These are phyloP conservation scores for Fibroporia radiculosa DNA, from an alignment of 768 basidiomycete genomes.

Conservation along the genomic window DNA sequence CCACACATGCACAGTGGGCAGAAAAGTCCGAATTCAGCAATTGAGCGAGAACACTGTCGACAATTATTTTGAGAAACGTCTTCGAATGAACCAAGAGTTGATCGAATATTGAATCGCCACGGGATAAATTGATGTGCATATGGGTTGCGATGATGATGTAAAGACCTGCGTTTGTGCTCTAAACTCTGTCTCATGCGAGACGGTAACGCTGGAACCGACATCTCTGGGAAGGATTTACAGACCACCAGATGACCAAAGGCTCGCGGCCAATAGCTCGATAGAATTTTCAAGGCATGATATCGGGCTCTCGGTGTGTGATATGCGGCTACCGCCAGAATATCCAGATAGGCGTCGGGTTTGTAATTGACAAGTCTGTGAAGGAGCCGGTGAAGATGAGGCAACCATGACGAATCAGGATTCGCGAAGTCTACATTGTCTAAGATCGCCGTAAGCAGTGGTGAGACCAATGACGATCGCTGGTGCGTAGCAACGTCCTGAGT, in stretches of 20 bases:
- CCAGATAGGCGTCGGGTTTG: slow-evolving; percentile 65
- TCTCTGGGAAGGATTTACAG: slow-evolving; percentile 41
- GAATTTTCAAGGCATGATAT: slow-evolving; percentile 43
- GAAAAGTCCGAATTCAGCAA: slow-evolving; percentile 63
- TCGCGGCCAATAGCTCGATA: slow-evolving; percentile 61
- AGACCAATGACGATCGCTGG: slow-evolving; percentile 51
- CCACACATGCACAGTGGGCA: slow-evolving; percentile 65
- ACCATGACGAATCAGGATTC: slow-evolving; percentile 26
- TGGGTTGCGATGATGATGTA: slow-evolving; percentile 25
- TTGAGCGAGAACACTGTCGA: slow-evolving; percentile 41
- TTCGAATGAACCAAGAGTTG: slow-evolving; percentile 21
- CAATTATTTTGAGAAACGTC: slow-evolving; percentile 39
- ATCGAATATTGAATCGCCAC: slow-evolving; percentile 45
- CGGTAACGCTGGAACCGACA: slow-evolving; percentile 24
- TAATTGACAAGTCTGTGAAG: slow-evolving; percentile 42
- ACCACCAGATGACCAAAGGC: slow-evolving; percentile 60
- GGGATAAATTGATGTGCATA: slow-evolving; percentile 60
- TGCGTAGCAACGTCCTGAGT: slow-evolving; percentile 48
- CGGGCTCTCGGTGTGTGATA: slow-evolving; percentile 53
- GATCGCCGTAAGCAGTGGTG: slow-evolving; percentile 56
- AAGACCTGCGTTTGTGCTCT: slow-evolving; percentile 9
- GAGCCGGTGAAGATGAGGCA: slow-evolving; percentile 46
- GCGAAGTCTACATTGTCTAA: slow-evolving; percentile 46
- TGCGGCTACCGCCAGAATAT: slow-evolving; percentile 65
- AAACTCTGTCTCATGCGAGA: slow-evolving; percentile 11